Evolutionary conservation across 345 rosid genomes (phyloP), one percentile per base, ranked within the genome.

Genomic region (Sisymbrium altissimum): DNA sequence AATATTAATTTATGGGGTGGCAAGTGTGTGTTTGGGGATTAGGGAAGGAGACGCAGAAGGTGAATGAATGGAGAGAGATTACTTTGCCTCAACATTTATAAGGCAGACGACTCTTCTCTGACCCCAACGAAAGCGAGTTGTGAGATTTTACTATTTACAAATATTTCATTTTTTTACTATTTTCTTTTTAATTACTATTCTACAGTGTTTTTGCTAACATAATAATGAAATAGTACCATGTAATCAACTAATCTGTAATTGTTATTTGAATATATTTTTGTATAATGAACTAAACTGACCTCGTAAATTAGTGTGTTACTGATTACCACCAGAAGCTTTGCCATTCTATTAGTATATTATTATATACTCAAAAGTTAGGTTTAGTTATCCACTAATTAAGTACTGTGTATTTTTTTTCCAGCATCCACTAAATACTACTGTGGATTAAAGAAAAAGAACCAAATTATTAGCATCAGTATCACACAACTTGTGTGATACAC

Each of bases 61-160:
- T 70, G 75, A 63, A 36, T 63, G 80, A 70, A 70, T 70, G 80
- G 75, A 69, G 80, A 76, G 80, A 70, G 75, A 64, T 70, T 64
- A 7, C 71, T 63, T 76, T 63, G 80, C 14, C 71, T 27, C 13
- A 70, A 56, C 59, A 70, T 76, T 64, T 76, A 76, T 76, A 76
- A 76, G 75, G 80, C 53, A 55, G 64, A 50, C n/a, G n/a, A n/a
- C n/a, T n/a, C n/a, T n/a, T 23, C 32, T 25, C 4, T 57, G 14
- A 62, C 53, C 15, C 35, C 6, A 32, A 27, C 17, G 36, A 36
- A 21, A 54, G 41, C 43, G 38, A 64, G 12, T 39, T 7, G 9
- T 3, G 17, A 30, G 19, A 55, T 55, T n/a, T 55, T 55, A 55
- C 39, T 8, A 27, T 27, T 27, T 27, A 27, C 4, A 2, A 2